Percentiles rank a stretch among this genome's conserved stretches.
These are phyloP conservation scores for Limnomonas spitsbergensis DNA, from an alignment of 139 green algal genomes.

Conservation along the genomic window DNA sequence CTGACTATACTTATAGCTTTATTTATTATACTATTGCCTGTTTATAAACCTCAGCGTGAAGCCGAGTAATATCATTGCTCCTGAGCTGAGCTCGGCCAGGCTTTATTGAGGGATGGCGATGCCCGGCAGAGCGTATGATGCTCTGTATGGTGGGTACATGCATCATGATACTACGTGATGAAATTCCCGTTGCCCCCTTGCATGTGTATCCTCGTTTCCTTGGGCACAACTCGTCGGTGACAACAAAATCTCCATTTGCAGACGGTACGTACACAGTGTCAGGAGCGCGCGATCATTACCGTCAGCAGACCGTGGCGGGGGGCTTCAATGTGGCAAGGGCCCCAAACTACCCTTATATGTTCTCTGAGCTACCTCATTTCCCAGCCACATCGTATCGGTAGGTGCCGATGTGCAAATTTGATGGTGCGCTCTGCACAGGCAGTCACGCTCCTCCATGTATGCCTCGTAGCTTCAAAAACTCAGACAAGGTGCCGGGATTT, in stretches of 20 bases:
- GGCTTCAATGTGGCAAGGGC: slow-evolving; percentile 56
- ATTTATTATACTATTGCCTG: too few species aligned
- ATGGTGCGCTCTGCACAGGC: too few species aligned
- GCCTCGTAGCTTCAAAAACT: slow-evolving; percentile 61
- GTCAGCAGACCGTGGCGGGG: slow-evolving; percentile 51
- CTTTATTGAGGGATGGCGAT: not conserved
- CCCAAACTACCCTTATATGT: slow-evolving; percentile 64
- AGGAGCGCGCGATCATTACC: slow-evolving; percentile 64
- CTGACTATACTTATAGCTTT: too few species aligned
- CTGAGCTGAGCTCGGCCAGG: too few species aligned
- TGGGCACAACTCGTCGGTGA: too few species aligned
- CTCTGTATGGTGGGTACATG: slow-evolving; percentile 15
- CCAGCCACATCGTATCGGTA: slow-evolving; percentile 19
- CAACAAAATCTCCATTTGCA: slow-evolving; percentile 13
- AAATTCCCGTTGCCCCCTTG: not conserved
- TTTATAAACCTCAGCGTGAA: too few species aligned
- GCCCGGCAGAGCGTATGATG: slow-evolving; percentile 6
- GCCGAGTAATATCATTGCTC: too few species aligned
- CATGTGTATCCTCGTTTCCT: too few species aligned
- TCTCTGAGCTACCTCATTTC: slow-evolving; percentile 57
- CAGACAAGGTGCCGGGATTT: slow-evolving; percentile 55
- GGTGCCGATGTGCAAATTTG: too few species aligned
- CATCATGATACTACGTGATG: not conserved
- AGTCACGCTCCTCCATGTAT: too few species aligned
- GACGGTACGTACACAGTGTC: slow-evolving; percentile 55